Conservation (phyloP, 257 asterid species). For the Haberlea rhodopensis region DNA sequence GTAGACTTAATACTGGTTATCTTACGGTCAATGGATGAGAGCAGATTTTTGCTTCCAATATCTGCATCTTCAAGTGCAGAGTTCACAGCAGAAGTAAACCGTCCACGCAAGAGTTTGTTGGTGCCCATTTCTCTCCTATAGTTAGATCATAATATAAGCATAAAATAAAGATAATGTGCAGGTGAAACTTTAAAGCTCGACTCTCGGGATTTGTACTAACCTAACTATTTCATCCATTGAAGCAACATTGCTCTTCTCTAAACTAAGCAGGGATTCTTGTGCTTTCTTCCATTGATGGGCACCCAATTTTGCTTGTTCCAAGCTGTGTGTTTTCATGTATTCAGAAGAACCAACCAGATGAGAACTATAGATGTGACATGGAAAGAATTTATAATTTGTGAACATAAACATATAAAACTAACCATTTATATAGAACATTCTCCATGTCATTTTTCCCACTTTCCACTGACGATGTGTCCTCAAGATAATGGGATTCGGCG, state of each 20-base stretch:
- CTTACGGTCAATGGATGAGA: slow-evolving; percentile 85
- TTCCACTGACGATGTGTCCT: slow-evolving; percentile 74
- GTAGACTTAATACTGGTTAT: slow-evolving; percentile 9
- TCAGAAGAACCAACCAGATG: neutral
- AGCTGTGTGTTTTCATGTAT: slow-evolving; percentile 39
- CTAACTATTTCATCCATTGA: slow-evolving; percentile 69
- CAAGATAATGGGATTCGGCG: slow-evolving; percentile 66
- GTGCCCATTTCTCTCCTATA: slow-evolving; percentile 82
- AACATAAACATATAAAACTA: slow-evolving; percentile 16
- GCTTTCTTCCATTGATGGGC: slow-evolving; percentile 84
- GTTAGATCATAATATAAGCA: slow-evolving; percentile 8
- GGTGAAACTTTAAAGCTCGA: slow-evolving; percentile 10
- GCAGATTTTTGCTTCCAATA: slow-evolving; percentile 73
- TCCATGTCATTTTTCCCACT: slow-evolving; percentile 69
- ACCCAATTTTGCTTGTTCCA: slow-evolving; percentile 83
- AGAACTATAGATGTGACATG: slow-evolving; percentile 9
- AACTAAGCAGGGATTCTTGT: slow-evolving; percentile 64
- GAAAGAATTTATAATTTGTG: neutral
- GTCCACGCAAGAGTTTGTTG: slow-evolving; percentile 58
- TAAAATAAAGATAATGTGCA: slow-evolving; percentile 4
- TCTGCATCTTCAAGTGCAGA: slow-evolving; percentile 75
- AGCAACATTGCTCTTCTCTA: slow-evolving; percentile 72
- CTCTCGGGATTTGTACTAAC: slow-evolving; percentile 37
- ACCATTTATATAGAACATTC: slow-evolving; percentile 72
- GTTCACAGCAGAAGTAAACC: slow-evolving; percentile 70